A percentile compares a stretch with the other conserved stretches of the same genome.
Conservation (phyloP, 768 basidiomycete species). For the Lactifluus rugatus region DNA sequence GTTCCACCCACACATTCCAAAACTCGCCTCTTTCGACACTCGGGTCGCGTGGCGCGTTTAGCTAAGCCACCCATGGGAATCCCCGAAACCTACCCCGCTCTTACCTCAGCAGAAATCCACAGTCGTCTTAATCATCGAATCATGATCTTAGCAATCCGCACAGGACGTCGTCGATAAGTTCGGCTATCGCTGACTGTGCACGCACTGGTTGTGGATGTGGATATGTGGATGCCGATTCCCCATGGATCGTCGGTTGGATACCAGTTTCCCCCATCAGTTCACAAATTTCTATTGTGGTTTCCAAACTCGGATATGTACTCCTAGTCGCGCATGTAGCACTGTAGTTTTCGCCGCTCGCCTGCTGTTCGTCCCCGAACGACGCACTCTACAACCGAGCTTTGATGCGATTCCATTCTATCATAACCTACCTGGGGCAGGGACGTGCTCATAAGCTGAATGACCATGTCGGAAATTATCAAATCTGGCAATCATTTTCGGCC, state of each 20-base stretch:
- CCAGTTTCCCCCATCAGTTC: not conserved
- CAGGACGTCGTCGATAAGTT: not conserved
- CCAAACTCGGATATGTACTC: not conserved
- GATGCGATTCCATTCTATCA: too few species aligned
- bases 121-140: not conserved
- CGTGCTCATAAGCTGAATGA: not conserved
- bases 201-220: not conserved
- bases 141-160: constrained; percentile 3
- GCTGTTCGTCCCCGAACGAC: not conserved
- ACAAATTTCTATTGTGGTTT: not conserved
- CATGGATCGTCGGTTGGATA: not conserved
- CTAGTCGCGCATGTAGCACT: too few species aligned
- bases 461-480: not conserved
- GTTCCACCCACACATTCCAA: not conserved
- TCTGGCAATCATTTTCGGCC: not conserved
- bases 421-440: too few species aligned
- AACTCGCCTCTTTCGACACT: not conserved
- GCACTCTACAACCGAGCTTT: too few species aligned
- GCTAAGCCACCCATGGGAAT: not conserved
- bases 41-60: not conserved
- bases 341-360: not conserved
- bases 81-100: not conserved
- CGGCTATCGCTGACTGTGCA: not conserved
- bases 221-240: not conserved
- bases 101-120: constrained; percentile 2